A percentile compares a stretch with the other conserved stretches of the same genome.
phyloP scores from a whole-genome alignment of 805 yeast genomes.

The Candida orba region DNA sequence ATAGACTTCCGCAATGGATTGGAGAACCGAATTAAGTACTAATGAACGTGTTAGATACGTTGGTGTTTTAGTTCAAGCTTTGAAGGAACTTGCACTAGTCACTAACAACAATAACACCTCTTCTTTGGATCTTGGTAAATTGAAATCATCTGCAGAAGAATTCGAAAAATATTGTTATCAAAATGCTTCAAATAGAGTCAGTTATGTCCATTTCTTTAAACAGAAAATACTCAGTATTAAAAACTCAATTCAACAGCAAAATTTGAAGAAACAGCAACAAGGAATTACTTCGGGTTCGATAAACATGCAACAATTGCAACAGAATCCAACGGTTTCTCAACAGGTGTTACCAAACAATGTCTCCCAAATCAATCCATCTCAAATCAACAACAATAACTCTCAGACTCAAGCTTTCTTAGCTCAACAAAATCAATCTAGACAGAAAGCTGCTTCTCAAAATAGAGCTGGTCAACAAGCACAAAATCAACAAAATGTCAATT shows the following conservation, averaged over 20 bases:
- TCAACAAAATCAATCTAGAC: constrained; percentile 45
- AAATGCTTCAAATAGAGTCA: constrained; percentile 49
- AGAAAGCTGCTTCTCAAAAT: constrained; percentile 34
- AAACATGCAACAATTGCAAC: constrained; percentile 26
- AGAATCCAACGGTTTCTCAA: constrained; percentile 18
- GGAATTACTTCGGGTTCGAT: constrained; percentile 22
- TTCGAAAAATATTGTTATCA: constrained; percentile 61
- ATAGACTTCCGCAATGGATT: constrained; percentile 14
- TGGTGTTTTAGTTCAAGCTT: constrained; percentile 15
- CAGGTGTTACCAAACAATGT: constrained; percentile 5
- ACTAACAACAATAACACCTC: constrained; percentile 13
- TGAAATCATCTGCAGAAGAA: constrained; percentile 56
- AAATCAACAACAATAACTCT: constrained; percentile 3
- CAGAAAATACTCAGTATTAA: constrained; percentile 22
- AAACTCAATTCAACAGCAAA: constrained; percentile 16
- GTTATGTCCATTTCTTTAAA: constrained; percentile 43
- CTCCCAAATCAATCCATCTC: neutral
- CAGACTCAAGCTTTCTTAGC: constrained; percentile 29
- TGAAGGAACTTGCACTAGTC: constrained; percentile 18
- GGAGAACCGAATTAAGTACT: constrained; percentile 19
- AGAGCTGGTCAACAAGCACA: constrained; percentile 5
- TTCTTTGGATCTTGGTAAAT: constrained; percentile 30
- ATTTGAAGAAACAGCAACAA: constrained; percentile 31
- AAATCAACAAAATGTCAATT: constrained; percentile 14
- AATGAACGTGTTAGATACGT: constrained; percentile 21